Percentiles rank a stretch among this genome's conserved stretches.
Evolutionary conservation across 2,329 filamentous ascomycete species (phyloP).

Genomic region (Microdochium bolleyi): DNA sequence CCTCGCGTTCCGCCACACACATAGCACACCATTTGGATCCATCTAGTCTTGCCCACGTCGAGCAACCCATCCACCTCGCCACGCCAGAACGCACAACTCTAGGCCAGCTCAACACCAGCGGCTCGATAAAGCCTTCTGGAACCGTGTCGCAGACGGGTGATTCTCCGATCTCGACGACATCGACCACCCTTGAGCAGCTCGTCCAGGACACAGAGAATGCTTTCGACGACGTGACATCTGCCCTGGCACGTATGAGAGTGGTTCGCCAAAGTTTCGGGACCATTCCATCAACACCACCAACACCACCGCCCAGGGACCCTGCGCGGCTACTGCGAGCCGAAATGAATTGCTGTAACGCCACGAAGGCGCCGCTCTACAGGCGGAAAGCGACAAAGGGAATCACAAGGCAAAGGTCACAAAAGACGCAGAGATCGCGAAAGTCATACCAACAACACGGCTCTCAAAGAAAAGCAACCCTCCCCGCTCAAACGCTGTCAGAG

Average conservation of each 20-base stretch:
- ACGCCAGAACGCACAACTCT: neutral
- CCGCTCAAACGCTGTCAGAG: constrained; percentile 10
- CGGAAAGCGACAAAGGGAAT: constrained; percentile 6
- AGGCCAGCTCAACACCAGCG: neutral
- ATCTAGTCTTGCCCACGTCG: neutral
- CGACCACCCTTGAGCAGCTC: neutral
- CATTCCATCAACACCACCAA: neutral
- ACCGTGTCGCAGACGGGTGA: neutral
- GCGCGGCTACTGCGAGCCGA: neutral
- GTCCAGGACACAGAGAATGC: neutral
- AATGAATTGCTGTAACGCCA: no score
- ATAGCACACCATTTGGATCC: neutral
- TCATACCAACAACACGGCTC: constrained; percentile 11
- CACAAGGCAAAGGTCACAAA: constrained; percentile 33
- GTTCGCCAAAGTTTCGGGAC: neutral
- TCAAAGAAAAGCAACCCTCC: constrained; percentile 11
- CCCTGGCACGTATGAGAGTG: neutral
- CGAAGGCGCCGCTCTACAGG: neutral
- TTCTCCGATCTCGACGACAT: neutral
- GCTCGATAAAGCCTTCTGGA: neutral
- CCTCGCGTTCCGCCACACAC: neutral
- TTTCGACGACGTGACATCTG: neutral
- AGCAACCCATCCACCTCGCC: neutral
- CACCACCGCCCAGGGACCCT: neutral
- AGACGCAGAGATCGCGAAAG: constrained; percentile 16